Base-by-base conservation (phyloP, 139 green algal genomes). In the Coelastrella sp. region DNA sequence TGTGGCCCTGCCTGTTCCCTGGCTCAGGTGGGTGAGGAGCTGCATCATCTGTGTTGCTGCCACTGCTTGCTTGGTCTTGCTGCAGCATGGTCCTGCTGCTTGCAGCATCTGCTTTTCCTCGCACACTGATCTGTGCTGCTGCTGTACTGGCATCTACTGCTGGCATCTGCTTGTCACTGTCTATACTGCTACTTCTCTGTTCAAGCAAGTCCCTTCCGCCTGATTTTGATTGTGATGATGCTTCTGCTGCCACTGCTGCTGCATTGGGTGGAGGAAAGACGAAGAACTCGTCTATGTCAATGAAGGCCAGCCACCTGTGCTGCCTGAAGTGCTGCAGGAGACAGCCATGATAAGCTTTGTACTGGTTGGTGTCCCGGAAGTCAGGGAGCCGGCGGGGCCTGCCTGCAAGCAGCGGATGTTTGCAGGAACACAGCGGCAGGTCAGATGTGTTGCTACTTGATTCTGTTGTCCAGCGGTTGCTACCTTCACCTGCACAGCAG, bases 211-310 rank as follows among this genome's bases (percentile, higher is more conserved):
- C 63, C 63, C 12, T 70, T 15, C 63, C 14, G 63, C 14, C 63
- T 20, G 4, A 70, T 70, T 12, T 12, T 3, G 63, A 15, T 70
- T 70, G 63, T 20, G 4, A 66, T 63, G 82, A 19, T 65, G 58
- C 58, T 70, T 35, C 6, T 56, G n/a, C 74, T 63, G 75, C 24
- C n/a, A 24, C 17, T 24, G 63, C 87, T 75, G 22, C 85, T 78
- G 58, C 14, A 12, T 25, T 73, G 74, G 56, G 78, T 58, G 79
- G 7, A 14, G 82, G 25, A 61, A 93, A 56, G 20, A 94, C 79
- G 14, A 94, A 63, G 73, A 94, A 94, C 65, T 94, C 92, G 65
- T 94, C 92, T 7, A 85, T 84, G 75, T 94, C 92, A 0, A 94
- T 89, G n/a, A 94, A 93, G 1, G 84, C 90, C 72, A 94, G 89